These are phyloP conservation scores for Epichloe brachyelytri DNA, from an alignment of 2,329 filamentous ascomycete species.

Conservation along the genomic window DNA sequence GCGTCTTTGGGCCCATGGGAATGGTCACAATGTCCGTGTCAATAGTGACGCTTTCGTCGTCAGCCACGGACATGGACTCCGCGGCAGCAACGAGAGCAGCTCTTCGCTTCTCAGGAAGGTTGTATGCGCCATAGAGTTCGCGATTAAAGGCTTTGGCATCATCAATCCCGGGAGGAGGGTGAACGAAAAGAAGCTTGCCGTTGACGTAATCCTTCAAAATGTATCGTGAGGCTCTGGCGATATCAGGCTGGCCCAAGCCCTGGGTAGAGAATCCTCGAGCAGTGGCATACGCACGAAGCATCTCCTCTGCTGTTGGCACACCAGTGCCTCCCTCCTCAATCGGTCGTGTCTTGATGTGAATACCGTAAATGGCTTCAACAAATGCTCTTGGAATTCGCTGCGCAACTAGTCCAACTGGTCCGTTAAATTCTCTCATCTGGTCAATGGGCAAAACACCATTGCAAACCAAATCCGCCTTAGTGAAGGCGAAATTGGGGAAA, in stretches of 20 bases:
- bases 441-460: slow-evolving; percentile 94
- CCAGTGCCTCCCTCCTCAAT: slow-evolving; percentile 89
- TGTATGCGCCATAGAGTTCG: slow-evolving; percentile 72
- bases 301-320: slow-evolving; percentile 67
- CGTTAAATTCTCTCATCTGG: slow-evolving; percentile 84
- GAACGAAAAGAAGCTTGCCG: slow-evolving; percentile 84
- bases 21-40: slow-evolving; percentile 36
- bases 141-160: slow-evolving; percentile 71
- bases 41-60: slow-evolving; percentile 17
- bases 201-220: slow-evolving; percentile 96
- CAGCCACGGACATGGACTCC: slow-evolving; percentile 30
- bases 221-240: slow-evolving; percentile 78
- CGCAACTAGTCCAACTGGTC: slow-evolving; percentile 71
- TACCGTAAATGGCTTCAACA: slow-evolving; percentile 86
- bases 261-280: slow-evolving; percentile 85
- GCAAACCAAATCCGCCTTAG: slow-evolving; percentile 90
- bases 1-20: slow-evolving; percentile 58
- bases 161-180: slow-evolving; percentile 65
- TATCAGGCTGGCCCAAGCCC: slow-evolving; percentile 82
- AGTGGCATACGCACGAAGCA: slow-evolving; percentile 74
- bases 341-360: slow-evolving; percentile 70
- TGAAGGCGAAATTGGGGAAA: slow-evolving; percentile 94
- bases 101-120: slow-evolving; percentile 72
- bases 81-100: slow-evolving; percentile 43
- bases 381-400: slow-evolving; percentile 77